Percentiles rank a stretch among this genome's conserved stretches.
These are phyloP conservation scores for Cordyceps cateniannulata DNA, from an alignment of 2,329 filamentous ascomycete genomes.

Conservation along the genomic window DNA sequence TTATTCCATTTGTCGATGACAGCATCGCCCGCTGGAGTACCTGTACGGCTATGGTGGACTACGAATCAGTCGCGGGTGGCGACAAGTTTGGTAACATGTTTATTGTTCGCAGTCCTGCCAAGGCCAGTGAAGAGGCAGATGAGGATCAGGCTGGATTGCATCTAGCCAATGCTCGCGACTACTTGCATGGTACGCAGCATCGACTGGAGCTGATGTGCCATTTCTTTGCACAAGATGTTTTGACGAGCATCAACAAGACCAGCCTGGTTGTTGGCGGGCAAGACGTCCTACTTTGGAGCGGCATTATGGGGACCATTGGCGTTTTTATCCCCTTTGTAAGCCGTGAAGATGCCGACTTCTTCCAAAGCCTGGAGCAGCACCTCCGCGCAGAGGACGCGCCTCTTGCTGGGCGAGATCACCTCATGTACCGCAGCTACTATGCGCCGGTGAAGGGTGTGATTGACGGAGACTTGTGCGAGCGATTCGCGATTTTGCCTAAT, in stretches of 20 bases:
- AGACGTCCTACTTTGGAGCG: constrained; percentile 88
- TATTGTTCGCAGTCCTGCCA: constrained; percentile 80
- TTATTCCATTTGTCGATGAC: constrained; percentile 93
- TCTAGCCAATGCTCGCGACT: constrained; percentile 82
- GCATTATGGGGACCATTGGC: constrained; percentile 88
- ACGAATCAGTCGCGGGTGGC: constrained; percentile 88
- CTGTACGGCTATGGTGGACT: constrained; percentile 89
- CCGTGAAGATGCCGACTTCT: constrained; percentile 94
- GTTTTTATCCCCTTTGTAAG: constrained; percentile 87
- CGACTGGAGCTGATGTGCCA: constrained; percentile 80
- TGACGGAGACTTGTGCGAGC: constrained; percentile 93
- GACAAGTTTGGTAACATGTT: constrained; percentile 98
- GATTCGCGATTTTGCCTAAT: constrained; percentile 73
- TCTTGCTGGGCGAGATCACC: constrained; percentile 83
- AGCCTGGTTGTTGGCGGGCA: constrained; percentile 85
- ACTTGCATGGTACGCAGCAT: constrained; percentile 83
- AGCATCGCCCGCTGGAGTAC: constrained; percentile 86
- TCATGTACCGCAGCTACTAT: constrained; percentile 95
- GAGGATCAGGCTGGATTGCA: constrained; percentile 87
- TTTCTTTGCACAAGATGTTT: constrained; percentile 86
- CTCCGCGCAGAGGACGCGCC: constrained; percentile 81
- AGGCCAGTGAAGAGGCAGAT: constrained; percentile 82
- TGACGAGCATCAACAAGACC: constrained; percentile 83
- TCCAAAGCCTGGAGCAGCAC: constrained; percentile 87
- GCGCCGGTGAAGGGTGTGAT: constrained; percentile 94